Evolutionary conservation across 768 basidiomycete species (phyloP), one percentile per base, ranked within the genome.

Genomic region (Russula olivacea): DNA sequence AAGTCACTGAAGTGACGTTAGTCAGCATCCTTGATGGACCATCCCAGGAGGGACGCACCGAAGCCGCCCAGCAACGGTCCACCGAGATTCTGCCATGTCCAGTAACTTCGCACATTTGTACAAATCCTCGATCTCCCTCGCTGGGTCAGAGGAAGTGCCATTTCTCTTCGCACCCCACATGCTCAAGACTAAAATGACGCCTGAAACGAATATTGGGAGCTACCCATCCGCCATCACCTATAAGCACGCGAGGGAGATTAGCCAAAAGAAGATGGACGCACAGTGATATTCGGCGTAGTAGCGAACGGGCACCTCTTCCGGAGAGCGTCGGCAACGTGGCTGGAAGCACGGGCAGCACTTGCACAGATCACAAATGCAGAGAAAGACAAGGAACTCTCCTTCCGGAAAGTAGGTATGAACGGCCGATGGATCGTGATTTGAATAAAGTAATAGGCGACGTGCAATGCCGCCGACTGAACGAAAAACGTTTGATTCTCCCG

Each of bases 311-410:
- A 60, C 51, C 70, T 68, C 66, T 71, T 30, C 68, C 67, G 49
- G 66, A 62, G 64, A 0, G 71, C 70, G 52, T 81, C 77, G 51
- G 78, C 68, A 38, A 83, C 75, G 58, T 79, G 79, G 25, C 72
- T 72, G n/a, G 73, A 76, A 0, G 81, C 79, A 14, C 81, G 74
- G 8, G 82, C 78, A 4, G 81, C 81, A 64, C 81, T 82, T 30
- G 77, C 75, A 69, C 81, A 81, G 56, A 83, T 82, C 1, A 79
- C 78, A n/a, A 82, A 73, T 0, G 80, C 80, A 1, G 81, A 78
- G 65, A 81, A 76, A 9, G 73, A 70, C 8, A 75, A 58, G 40
- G 71, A 65, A 1, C 72, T 68, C 1, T 73, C 69, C 34, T 74
- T 70, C 32, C 69, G 61, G 2, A 71, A 72, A 1, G 73, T 73